These are phyloP conservation scores for Saccharomyces hybrid DNA, from an alignment of 1,139 yeast genomes.

Conservation along the genomic window DNA sequence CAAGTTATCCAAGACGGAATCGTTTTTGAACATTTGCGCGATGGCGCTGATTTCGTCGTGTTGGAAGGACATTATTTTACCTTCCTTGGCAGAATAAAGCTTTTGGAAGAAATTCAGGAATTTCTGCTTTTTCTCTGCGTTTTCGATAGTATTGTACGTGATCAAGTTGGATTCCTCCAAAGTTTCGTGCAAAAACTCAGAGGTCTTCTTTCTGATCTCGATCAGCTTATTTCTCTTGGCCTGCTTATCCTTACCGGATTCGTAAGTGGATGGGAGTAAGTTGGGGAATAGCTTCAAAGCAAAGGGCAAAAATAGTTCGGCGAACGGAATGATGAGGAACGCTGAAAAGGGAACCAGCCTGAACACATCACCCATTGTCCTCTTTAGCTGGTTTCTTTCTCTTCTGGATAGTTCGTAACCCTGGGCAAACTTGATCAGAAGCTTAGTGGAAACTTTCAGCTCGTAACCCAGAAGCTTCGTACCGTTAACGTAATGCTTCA, in stretches of 20 bases:
- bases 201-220: slow-evolving; percentile 71
- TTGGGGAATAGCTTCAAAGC: slow-evolving; percentile 90
- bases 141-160: slow-evolving; percentile 26
- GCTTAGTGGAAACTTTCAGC: slow-evolving; percentile 74
- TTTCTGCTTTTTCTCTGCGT: slow-evolving; percentile 62
- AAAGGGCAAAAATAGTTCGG: slow-evolving; percentile 81
- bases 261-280: slow-evolving; percentile 88
- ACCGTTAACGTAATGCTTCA: slow-evolving; percentile 90
- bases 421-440: slow-evolving; percentile 71
- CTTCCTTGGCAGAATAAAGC: slow-evolving; percentile 45
- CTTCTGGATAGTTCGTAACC: slow-evolving; percentile 94
- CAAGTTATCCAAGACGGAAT: slow-evolving; percentile 84
- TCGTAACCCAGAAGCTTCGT: slow-evolving; percentile 90
- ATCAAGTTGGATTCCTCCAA: slow-evolving; percentile 53
- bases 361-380: slow-evolving; percentile 79
- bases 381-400: slow-evolving; percentile 77
- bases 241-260: slow-evolving; percentile 64
- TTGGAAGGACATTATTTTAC: slow-evolving; percentile 38
- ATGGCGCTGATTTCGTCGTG: slow-evolving; percentile 70
- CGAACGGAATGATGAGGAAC: slow-evolving; percentile 87
- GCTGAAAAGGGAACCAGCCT: slow-evolving; percentile 89
- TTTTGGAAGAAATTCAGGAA: slow-evolving; percentile 74
- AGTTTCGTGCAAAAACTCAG: slow-evolving; percentile 74
- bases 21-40: slow-evolving; percentile 88
- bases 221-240: slow-evolving; percentile 61